Conservation (phyloP, 106 monocot species). For the Iris macrosiphon region DNA sequence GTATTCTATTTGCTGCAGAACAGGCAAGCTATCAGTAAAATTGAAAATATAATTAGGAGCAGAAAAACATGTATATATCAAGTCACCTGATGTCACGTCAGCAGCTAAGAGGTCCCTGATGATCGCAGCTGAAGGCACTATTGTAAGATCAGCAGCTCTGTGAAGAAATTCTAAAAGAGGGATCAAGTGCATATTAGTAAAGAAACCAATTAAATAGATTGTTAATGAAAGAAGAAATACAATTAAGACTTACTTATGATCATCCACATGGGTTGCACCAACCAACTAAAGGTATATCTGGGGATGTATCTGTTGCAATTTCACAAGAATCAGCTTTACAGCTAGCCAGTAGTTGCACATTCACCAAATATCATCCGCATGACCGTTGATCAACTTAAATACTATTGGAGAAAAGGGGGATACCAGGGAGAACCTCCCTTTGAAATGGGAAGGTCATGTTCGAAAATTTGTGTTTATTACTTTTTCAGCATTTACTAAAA, state of each 20-base stretch:
- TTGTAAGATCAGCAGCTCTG: slow-evolving; percentile 78
- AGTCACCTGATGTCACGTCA: slow-evolving; percentile 49
- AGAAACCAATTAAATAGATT: not conserved
- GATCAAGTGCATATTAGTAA: not conserved
- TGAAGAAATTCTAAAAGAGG: slow-evolving; percentile 66
- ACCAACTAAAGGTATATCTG: slow-evolving; percentile 95
- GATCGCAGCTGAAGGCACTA: slow-evolving; percentile 85
- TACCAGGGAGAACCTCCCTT: no score
- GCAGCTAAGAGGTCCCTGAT: slow-evolving; percentile 66
- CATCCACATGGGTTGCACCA: slow-evolving; percentile 88
- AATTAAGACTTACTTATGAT: slow-evolving; percentile 55
- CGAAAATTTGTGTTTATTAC: no score
- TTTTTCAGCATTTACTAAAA: no score
- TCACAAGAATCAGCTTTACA: not conserved
- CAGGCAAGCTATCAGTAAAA: slow-evolving; percentile 1
- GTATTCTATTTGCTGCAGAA: slow-evolving; percentile 67
- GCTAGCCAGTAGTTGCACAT: not conserved
- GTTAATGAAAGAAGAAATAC: not conserved
- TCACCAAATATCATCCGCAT: slow-evolving; percentile 1
- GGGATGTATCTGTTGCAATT: slow-evolving; percentile 76
- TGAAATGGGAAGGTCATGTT: no score
- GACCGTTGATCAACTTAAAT: no score
- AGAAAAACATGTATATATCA: not conserved
- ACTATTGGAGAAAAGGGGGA: no score
- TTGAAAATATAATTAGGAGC: not conserved